These are phyloP conservation scores for Vitis hybrid DNA, from an alignment of 177 flowering plant species.

Conservation along the genomic window DNA sequence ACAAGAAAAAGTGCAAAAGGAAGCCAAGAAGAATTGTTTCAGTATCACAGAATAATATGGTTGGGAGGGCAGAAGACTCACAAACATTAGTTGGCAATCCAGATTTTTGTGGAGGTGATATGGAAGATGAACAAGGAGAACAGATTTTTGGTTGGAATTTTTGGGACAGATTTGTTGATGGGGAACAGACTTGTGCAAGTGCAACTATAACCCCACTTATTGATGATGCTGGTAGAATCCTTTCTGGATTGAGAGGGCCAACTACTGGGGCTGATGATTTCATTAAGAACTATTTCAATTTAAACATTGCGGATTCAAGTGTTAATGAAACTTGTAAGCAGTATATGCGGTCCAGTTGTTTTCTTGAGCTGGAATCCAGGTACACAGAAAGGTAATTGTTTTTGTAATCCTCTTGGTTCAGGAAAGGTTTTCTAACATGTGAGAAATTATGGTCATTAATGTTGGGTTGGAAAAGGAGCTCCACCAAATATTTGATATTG, in stretches of 20 bases:
- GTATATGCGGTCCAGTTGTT: conserved; percentile 43
- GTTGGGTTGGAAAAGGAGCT: no score
- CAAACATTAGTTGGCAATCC: conserved; percentile 27
- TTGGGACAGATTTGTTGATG: background rate
- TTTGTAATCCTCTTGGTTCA: background rate
- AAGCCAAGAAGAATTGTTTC: conserved; percentile 49
- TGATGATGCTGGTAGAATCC: conserved; percentile 7
- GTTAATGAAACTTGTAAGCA: conserved; percentile 53
- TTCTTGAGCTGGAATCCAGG: conserved; percentile 33
- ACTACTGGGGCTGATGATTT: conserved; percentile 27
- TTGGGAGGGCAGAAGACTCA: conserved; percentile 16
- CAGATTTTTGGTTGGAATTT: background rate
- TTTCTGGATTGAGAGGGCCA: conserved; percentile 6
- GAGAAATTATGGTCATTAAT: no score
- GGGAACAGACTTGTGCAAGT: conserved; percentile 2
- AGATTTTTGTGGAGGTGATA: conserved; percentile 17
- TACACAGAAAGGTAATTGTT: conserved; percentile 37
- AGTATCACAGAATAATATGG: conserved; percentile 23
- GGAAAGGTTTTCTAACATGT: background rate
- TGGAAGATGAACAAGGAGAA: conserved; percentile 17
- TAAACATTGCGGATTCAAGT: conserved; percentile 43
- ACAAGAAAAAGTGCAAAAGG: conserved; percentile 38
- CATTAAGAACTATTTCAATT: conserved; percentile 43
- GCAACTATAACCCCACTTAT: background rate
- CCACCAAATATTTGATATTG: no score